Evolutionary conservation across 176 grass and related monocot genomes (phyloP), one percentile per base, ranked within the genome.

Genomic region (Phragmites australis): DNA sequence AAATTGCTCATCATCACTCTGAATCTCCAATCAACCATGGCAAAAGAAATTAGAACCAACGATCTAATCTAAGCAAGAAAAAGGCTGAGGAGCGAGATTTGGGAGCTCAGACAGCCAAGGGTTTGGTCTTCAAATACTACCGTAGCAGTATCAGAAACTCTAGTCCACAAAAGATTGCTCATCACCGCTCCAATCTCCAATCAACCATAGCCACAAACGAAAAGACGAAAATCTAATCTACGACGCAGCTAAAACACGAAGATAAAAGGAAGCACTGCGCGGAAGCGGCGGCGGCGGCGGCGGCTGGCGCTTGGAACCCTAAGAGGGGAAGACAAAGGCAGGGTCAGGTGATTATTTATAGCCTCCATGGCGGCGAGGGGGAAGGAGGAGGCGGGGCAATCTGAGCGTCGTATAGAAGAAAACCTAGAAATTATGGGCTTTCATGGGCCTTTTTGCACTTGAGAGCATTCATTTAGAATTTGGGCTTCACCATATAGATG

Each of bases 31-130:
- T 3, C 0, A 26, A 65, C 14, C 12, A 40, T 6, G 21, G 46
- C 45, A 79, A 32, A 16, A 4, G 5, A 37, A 23, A 21, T n/a
- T n/a, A n/a, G n/a, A 0, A 65, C 39, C 21, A 41, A 34, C 8
- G 1, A 51, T 9, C 18, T 44, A 26, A 23, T 12, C 21, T 12
- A 75, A 30, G 41, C 1, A 43, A 19, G 0, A 4, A 25, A 63
- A 1, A 23, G 46, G 12, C 1, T 3, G 27, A n/a, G 7, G 11
- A 6, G 8, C 6, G 16, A 55, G 34, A 50, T 54, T 22, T 51
- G 2, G 11, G 78, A 88, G 82, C 83, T 92, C 86, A 92, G 90
- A 92, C 83, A 89, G 80, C 87, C 86, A 89, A 89, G 87, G 90
- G 90, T 56, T 80, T 92, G 17, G 80, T 84, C 90, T 59, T 92